Conservation (phyloP, 257 asterid genomes). For the Pogostemon cablin region DNA sequence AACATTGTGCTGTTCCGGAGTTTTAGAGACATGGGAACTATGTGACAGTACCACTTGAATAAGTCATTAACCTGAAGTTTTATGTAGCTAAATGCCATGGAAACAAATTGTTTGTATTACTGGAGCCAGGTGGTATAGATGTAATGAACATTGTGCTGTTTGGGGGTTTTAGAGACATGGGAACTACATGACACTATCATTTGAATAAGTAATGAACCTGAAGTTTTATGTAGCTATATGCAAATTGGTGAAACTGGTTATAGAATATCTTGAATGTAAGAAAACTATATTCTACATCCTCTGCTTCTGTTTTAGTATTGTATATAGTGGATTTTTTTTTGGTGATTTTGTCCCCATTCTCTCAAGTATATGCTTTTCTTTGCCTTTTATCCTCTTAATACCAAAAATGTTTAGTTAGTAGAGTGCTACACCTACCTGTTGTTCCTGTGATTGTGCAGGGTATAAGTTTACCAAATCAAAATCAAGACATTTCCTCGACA, state of each 20-base stretch:
- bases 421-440: constrained; percentile 25
- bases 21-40: constrained; percentile 20
- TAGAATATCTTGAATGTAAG: constrained; percentile 15
- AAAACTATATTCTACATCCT: constrained; percentile 15
- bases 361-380: constrained; percentile 20
- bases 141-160: background rate
- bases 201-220: constrained; percentile 20
- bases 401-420: constrained; percentile 22
- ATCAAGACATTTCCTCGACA: constrained; percentile 39
- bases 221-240: constrained; percentile 13
- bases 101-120: constrained; percentile 17
- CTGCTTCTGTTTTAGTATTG: constrained; percentile 13
- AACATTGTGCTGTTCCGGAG: background rate
- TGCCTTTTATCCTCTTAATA: constrained; percentile 18
- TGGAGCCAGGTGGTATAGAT: constrained; percentile 20
- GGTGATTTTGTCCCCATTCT: constrained; percentile 16
- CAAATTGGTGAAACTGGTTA: constrained; percentile 19
- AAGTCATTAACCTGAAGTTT: constrained; percentile 19
- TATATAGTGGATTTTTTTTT: background rate
- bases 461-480: constrained; percentile 41
- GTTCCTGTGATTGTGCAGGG: constrained; percentile 56
- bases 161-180: constrained; percentile 15
- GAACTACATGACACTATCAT: constrained; percentile 16
- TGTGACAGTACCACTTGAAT: constrained; percentile 22
- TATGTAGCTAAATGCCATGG: constrained; percentile 7